Base-by-base conservation (phyloP, 2,329 filamentous ascomycete genomes). In the Arthrobotrys iridis region DNA sequence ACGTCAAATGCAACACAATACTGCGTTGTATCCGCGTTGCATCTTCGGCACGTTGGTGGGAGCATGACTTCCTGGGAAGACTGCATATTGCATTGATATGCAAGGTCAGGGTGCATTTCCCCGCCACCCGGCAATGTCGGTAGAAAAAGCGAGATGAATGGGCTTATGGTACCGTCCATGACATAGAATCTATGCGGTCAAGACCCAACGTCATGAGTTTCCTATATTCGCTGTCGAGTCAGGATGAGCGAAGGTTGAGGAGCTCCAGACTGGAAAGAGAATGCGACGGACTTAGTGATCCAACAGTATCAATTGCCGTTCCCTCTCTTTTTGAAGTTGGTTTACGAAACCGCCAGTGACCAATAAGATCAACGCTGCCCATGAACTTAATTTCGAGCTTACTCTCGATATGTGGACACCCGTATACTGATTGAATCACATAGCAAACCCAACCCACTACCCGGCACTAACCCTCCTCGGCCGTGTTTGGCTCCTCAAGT, bases 401-500 rank as follows among this genome's bases (percentile, higher is more conserved):
- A n/a, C n/a, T n/a, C n/a, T n/a, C n/a, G 7, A 18, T n/a, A n/a
- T n/a, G n/a, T n/a, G n/a, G n/a, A 43, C 20, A 43, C 20, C 10
- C 18, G 22, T 11, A 5, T 66, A 41, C 22, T 58, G 35, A 55
- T 30, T 11, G 20, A 22, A 13, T 33, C 20, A 24, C 6, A 37
- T 22, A 75, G 63, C 58, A 2, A 43, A 68, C 33, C 71, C 63
- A n/a, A 46, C 37, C 13, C 52, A 75, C 30, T 48, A 50, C 10
- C 58, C 35, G 2, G 40, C 71, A 10, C 22, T 75, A 26, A 66
- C 58, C 20, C 63, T 75, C 22, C 71, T 75, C 28, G 71, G 71
- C 30, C 55, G 71, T 11, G 62, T 65, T 15, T 75, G 71, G 71
- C 71, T 75, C 6, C 58, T 75, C 10, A 68, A 57, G 26, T 22